phyloP scores from a whole-genome alignment of 805 yeast genomes.

The Sungouiella thailandica region DNA sequence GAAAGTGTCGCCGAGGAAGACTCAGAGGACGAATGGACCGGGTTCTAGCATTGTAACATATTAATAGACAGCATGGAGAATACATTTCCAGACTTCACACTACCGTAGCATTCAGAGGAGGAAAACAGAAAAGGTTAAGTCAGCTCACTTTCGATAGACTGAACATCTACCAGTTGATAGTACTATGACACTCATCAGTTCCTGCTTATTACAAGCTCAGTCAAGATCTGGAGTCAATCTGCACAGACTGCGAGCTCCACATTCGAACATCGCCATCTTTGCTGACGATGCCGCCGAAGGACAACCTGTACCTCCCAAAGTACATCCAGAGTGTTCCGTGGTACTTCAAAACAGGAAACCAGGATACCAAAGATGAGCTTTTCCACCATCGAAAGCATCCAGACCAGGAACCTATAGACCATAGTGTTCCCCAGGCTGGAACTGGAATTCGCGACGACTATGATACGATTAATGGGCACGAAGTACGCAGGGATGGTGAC shows the following conservation, averaged over 20 bases:
- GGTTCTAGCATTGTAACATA: constrained; percentile 11
- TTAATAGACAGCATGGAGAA: too few species aligned
- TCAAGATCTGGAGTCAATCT: too few species aligned
- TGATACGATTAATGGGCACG: constrained; percentile 8
- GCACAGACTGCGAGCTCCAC: too few species aligned
- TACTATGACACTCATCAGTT: too few species aligned
- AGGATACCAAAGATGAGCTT: constrained; percentile 36
- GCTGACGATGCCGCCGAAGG: constrained; percentile 1
- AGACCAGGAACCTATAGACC: constrained; percentile 31
- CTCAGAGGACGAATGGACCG: constrained; percentile 21
- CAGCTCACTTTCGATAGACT: too few species aligned
- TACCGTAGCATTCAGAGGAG: too few species aligned
- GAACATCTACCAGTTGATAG: too few species aligned
- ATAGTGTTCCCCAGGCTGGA: constrained; percentile 52
- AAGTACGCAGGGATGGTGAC: constrained; percentile 27
- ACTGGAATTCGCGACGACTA: constrained; percentile 50
- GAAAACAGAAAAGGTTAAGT: too few species aligned
- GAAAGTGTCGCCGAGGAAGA: constrained; percentile 22
- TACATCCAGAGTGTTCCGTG: constrained; percentile 36
- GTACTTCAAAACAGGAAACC: constrained; percentile 25
- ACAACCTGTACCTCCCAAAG: constrained; percentile 34
- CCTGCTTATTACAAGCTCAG: too few species aligned
- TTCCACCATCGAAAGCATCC: constrained; percentile 53
- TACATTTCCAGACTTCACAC: too few species aligned
- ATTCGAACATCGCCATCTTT: too few species aligned